These are phyloP conservation scores for Xylariales sp. DNA, from an alignment of 2,329 filamentous ascomycete genomes.

Conservation along the genomic window DNA sequence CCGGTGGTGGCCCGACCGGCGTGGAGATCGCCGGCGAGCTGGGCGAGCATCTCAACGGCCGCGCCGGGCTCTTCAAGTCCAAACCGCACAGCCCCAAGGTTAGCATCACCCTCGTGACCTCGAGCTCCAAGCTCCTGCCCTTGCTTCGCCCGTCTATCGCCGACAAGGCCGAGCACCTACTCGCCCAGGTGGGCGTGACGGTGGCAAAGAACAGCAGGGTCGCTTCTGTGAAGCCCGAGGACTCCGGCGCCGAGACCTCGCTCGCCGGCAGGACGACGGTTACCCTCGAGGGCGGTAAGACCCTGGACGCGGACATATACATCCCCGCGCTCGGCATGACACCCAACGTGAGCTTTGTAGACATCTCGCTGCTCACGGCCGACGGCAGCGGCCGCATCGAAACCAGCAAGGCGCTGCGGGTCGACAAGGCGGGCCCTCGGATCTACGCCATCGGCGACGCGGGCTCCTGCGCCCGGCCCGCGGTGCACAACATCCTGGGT, in stretches of 20 bases:
- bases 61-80: conserved; percentile 30
- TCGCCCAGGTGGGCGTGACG: conserved; percentile 40
- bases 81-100: conserved; percentile 29
- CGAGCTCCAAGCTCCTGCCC: conserved; percentile 33
- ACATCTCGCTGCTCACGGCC: conserved; percentile 18
- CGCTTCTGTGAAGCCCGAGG: conserved; percentile 20
- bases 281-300: conserved; percentile 32
- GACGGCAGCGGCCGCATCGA: conserved; percentile 35
- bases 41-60: conserved; percentile 46
- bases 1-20: conserved; percentile 37
- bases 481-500: conserved; percentile 35
- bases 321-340: conserved; percentile 38
- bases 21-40: conserved; percentile 45
- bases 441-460: conserved; percentile 45
- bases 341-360: conserved; percentile 36
- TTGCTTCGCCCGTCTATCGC: conserved; percentile 32
- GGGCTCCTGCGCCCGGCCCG: conserved; percentile 32
- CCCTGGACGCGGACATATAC: conserved; percentile 39
- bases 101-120: conserved; percentile 39
- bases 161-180: conserved; percentile 32
- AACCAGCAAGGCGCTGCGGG: conserved; percentile 32
- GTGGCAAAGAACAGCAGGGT: conserved; percentile 38
- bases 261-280: conserved; percentile 25
- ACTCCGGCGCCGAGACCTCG: conserved; percentile 22
- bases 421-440: conserved; percentile 24